Conservation (phyloP, 768 basidiomycete genomes). For the Panellus pusillus region DNA sequence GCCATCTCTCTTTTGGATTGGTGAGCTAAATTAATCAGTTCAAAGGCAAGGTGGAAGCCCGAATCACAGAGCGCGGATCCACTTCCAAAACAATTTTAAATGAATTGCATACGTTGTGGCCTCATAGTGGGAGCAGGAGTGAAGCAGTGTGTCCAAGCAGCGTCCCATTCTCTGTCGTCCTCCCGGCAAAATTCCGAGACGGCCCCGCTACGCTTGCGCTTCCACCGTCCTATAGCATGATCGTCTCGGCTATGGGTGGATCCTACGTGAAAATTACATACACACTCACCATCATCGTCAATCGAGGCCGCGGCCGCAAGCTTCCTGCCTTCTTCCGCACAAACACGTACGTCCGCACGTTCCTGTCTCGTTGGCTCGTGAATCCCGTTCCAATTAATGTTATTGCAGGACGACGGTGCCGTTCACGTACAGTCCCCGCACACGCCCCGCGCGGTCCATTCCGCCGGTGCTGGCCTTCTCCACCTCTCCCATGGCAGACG, state of each 20-base stretch:
- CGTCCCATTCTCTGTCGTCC: no score
- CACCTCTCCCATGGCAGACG: neutral
- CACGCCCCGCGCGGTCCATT: neutral
- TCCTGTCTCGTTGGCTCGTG: neutral
- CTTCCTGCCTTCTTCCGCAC: neutral
- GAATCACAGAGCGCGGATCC: no score
- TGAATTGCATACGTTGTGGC: no score
- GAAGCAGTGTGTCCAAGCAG: no score
- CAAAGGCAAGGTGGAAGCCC: no score
- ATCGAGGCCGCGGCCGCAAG: neutral
- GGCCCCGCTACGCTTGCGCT: constrained; percentile 33
- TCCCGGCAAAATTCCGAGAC: constrained; percentile 18
- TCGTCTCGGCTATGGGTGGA: constrained; percentile 33
- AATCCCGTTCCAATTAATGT: neutral
- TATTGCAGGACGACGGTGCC: neutral
- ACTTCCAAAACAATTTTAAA: no score
- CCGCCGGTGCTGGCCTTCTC: neutral
- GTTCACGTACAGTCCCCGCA: constrained; percentile 2
- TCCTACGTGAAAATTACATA: constrained; percentile 28
- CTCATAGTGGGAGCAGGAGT: no score
- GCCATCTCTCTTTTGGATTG: no score
- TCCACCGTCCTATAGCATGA: constrained; percentile 47
- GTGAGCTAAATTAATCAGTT: no score
- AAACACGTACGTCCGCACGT: constrained; percentile 6
- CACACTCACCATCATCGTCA: neutral